Conservation (phyloP, 768 basidiomycete genomes). For the Filobasidium wieringae region DNA sequence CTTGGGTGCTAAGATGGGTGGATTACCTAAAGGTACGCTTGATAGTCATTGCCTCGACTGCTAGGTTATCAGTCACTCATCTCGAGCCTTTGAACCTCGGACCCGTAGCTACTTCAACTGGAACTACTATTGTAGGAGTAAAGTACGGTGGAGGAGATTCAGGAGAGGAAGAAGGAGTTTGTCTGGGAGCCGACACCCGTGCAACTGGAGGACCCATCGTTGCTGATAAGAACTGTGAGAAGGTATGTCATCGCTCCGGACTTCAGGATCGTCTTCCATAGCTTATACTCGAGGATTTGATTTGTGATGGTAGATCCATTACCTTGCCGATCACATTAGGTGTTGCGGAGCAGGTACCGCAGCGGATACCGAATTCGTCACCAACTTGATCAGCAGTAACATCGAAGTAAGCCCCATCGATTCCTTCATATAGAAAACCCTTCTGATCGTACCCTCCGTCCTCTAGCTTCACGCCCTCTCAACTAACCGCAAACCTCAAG, state of each 20-base stretch:
- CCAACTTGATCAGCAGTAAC: slow-evolving; percentile 88
- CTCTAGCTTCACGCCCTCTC: slow-evolving; percentile 63
- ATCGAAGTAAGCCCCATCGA: slow-evolving; percentile 48
- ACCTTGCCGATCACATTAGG: slow-evolving; percentile 83
- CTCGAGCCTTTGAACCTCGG: background rate
- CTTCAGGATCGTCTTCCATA: background rate
- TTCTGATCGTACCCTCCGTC: background rate
- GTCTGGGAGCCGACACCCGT: slow-evolving; percentile 91
- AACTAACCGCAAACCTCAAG: slow-evolving; percentile 79
- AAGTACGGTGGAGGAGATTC: slow-evolving; percentile 48
- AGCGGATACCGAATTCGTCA: slow-evolving; percentile 72
- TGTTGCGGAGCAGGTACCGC: slow-evolving; percentile 99
- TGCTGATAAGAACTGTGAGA: slow-evolving; percentile 99
- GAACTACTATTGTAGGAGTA: slow-evolving; percentile 96
- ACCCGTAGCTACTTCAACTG: slow-evolving; percentile 44
- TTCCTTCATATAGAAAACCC: background rate
- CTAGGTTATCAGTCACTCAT: background rate
- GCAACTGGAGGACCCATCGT: slow-evolving; percentile 91
- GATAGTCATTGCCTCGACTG: background rate
- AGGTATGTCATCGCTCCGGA: slow-evolving; percentile 61
- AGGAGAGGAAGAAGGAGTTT: slow-evolving; percentile 63
- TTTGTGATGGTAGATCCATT: slow-evolving; percentile 64
- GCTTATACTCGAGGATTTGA: background rate
- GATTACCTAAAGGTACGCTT: slow-evolving; percentile 31
- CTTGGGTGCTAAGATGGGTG: slow-evolving; percentile 29